Evolutionary conservation across 1,139 yeast species (phyloP), one percentile per base, ranked within the genome.

Genomic region (Meyerozyma guilliermondii): DNA sequence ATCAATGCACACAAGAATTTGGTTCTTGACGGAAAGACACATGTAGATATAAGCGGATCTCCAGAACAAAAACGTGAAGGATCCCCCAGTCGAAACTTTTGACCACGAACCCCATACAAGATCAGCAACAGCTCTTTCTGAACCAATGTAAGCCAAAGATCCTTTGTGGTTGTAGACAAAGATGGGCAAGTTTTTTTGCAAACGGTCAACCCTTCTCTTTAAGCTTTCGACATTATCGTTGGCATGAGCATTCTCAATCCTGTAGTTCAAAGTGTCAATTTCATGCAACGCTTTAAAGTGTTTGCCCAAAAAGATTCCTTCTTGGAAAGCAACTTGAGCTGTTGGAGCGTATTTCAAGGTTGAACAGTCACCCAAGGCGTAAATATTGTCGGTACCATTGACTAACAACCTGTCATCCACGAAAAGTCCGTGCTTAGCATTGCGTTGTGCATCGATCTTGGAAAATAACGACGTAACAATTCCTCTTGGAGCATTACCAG

Each of bases 271-370:
- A 39, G 78, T 71, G 50, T 84, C 89, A 46, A 87, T 76, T 53
- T 80, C 78, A 56, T 88, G 83, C 53, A 84, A 69, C 56, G 75
- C 80, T 65, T 78, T 77, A 65, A 91, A 84, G 50, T 80, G 78
- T 33, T 73, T 71, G 41, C 92, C 94, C 54, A 91, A 78, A 67
- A 80, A 91, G 49, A 76, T 74, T 58, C 96, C 97, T 68, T 89
- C 92, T 72, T 91, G 97, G 71, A 88, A 83, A 38, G 98, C 98
- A 46, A 89, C 97, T 74, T 91, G 97, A 39, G 96, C 98, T 45
- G 97, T 91, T 51, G 98, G 97, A 41, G 96, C 95, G 52, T 78
- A 81, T 63, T 89, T 89, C 52, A 94, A 86, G 66, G 83, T 80
- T 38, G 96, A 86, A 74, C 97, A 89, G 71, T 91, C 98, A 60